Base-by-base conservation (phyloP, 805 yeast genomes). In the Schwanniomyces occidentalis region DNA sequence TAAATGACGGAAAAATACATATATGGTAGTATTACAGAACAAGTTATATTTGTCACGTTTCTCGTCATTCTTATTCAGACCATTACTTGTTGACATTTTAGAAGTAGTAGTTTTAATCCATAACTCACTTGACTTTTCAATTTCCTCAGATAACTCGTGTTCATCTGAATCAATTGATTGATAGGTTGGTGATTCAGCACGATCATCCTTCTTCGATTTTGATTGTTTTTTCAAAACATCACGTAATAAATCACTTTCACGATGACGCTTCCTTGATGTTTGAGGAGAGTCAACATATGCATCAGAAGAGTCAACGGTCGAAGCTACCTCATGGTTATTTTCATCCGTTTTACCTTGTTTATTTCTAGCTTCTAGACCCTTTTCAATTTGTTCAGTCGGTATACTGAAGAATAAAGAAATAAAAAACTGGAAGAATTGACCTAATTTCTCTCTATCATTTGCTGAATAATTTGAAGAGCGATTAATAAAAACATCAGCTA, bases 21-120 rank as follows among this genome's bases (percentile, higher is more conserved):
- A 93, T 24, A 90, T 76, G 38, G 90, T 81, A 4, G 96, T 82
- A 60, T 91, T 90, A 42, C 86, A 87, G 69, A 91, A 93, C 49
- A 90, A 59, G 56, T 89, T 90, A 68, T 66, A 88, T 30, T 71
- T 75, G 19, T 66, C 68, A 49, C 90, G 75, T 36, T 51, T 56
- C 35, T 65, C 65, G 9, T 51, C 42, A 9, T 43, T 31, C 19
- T 35, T 44, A 5, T 49, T 49, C 8, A 16, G 14, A 3, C 35
- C 37, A 13, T 57, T 61, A 27, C 48, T 56, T 30, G 61, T 47
- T 5, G 62, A 49, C 33, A 57, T 56, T 34, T 62, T 58, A 7
- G 54, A 44, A 8, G 65, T 52, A 9, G 63, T 47, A 2, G 73
- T 59, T 30, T 61, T 57, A 35, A 69, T 67, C 74, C 74, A 69